These are phyloP conservation scores for Fomitopsis betulina DNA, from an alignment of 1,284 basidiomycete genomes.

Conservation along the genomic window DNA sequence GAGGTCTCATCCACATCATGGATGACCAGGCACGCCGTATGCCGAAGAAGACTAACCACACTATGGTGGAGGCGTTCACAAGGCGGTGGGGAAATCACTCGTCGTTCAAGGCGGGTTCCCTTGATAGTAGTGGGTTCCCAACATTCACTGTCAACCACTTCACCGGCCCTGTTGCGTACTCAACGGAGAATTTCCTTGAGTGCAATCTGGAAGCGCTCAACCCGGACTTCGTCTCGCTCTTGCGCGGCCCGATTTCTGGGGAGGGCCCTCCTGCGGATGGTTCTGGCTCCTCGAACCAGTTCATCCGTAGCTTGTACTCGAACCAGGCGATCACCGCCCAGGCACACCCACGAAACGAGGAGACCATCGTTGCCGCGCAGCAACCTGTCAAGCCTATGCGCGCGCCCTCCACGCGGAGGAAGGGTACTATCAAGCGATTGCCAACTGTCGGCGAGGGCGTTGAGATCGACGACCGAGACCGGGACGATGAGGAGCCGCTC, in stretches of 20 bases:
- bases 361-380: slow-evolving; percentile 91
- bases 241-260: slow-evolving; percentile 55
- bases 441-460: slow-evolving; percentile 50
- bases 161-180: slow-evolving; percentile 89
- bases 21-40: slow-evolving; percentile 89
- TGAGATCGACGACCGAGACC: slow-evolving; percentile 52
- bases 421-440: slow-evolving; percentile 64
- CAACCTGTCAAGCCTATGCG: slow-evolving; percentile 93
- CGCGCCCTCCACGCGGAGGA: slow-evolving; percentile 82
- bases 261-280: slow-evolving; percentile 51
- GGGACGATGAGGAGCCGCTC: slow-evolving; percentile 37
- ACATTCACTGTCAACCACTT: slow-evolving; percentile 94
- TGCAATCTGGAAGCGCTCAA: slow-evolving; percentile 88
- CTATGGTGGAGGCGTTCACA: slow-evolving; percentile 91
- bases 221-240: slow-evolving; percentile 88
- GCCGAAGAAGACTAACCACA: slow-evolving; percentile 89
- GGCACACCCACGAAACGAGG: slow-evolving; percentile 87
- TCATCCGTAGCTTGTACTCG: slow-evolving; percentile 88
- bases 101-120: slow-evolving; percentile 77
- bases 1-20: slow-evolving; percentile 95
- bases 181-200: slow-evolving; percentile 85
- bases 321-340: slow-evolving; percentile 86
- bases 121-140: slow-evolving; percentile 76
- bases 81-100: slow-evolving; percentile 95
- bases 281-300: slow-evolving; percentile 81